Percentiles rank a stretch among this genome's conserved stretches.
phyloP scores from a whole-genome alignment of 106 monocot genomes.

The Narthecium ossifragum region DNA sequence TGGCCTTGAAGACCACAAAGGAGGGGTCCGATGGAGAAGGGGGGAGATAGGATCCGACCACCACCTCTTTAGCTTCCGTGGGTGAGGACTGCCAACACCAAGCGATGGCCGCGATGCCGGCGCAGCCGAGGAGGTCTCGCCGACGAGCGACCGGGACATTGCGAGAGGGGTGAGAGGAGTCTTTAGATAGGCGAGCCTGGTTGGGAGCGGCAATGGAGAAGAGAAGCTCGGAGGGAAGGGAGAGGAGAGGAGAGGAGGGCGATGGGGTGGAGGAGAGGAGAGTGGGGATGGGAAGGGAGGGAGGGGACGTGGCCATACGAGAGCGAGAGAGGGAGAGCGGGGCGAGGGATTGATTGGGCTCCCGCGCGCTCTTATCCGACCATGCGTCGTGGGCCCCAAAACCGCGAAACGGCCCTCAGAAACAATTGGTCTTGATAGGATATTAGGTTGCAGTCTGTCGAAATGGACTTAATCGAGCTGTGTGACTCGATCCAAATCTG shows the following conservation, averaged over 20 bases:
- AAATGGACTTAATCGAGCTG: too few relatives aligned
- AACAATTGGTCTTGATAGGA: too few relatives aligned
- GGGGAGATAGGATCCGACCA: slow-evolving; percentile 82
- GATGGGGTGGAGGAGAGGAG: slow-evolving; percentile 14
- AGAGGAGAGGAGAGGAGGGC: slow-evolving; percentile 6
- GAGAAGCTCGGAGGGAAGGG: not conserved
- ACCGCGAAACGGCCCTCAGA: too few relatives aligned
- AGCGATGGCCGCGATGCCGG: slow-evolving; percentile 18
- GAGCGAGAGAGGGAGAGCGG: not conserved
- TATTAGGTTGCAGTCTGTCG: too few relatives aligned
- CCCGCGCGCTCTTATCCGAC: slow-evolving; percentile 27
- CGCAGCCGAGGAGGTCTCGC: slow-evolving; percentile 35
- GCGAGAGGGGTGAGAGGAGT: not conserved
- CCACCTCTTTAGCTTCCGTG: slow-evolving; percentile 64
- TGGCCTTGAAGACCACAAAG: slow-evolving; percentile 85
- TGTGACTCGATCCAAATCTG: too few relatives aligned
- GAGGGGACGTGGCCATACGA: slow-evolving; percentile 9
- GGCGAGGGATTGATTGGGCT: slow-evolving; percentile 9
- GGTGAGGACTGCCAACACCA: slow-evolving; percentile 13
- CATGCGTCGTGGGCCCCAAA: too few relatives aligned
- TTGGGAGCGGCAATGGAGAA: not conserved
- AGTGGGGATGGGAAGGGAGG: slow-evolving; percentile 7
- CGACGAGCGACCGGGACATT: slow-evolving; percentile 7
- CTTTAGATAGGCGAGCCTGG: not conserved
- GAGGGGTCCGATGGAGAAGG: slow-evolving; percentile 45